Conservation (phyloP, 1,284 basidiomycete genomes). For the Tausonia pullulans region DNA sequence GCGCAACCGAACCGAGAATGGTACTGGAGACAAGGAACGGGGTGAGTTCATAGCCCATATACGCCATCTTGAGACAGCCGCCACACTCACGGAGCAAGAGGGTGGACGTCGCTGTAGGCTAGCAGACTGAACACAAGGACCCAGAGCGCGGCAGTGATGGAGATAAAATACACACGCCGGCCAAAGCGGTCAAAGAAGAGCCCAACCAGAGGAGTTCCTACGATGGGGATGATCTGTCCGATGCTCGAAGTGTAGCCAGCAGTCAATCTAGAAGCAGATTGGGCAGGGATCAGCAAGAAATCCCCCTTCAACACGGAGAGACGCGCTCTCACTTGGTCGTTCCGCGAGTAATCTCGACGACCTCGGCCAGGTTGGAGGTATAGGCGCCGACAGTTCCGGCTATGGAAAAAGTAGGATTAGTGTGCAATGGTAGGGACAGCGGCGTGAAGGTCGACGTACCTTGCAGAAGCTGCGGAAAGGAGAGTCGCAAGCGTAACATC, state of each 20-base stretch:
- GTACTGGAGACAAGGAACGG: constrained; percentile 17
- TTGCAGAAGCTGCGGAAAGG: background rate
- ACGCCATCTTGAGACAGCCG: too few species aligned
- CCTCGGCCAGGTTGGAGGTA: constrained; percentile 35
- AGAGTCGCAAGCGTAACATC: background rate
- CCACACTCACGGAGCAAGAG: constrained; percentile 25
- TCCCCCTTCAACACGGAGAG: background rate
- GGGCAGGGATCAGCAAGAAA: background rate
- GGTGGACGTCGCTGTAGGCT: constrained; percentile 34
- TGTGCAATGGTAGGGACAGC: background rate
- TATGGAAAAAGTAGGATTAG: constrained; percentile 18
- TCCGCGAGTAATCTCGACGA: constrained; percentile 34
- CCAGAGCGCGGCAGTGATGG: constrained; percentile 27
- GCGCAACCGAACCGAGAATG: constrained; percentile 32
- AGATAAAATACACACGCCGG: constrained; percentile 27
- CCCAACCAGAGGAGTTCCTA: constrained; percentile 34
- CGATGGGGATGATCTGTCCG: constrained; percentile 36
- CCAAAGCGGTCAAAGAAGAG: constrained; percentile 30
- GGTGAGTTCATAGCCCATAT: too few species aligned
- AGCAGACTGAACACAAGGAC: constrained; percentile 35
- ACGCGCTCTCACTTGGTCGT: constrained; percentile 21
- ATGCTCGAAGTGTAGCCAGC: constrained; percentile 37
- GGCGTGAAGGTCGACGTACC: background rate
- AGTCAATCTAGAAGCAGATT: constrained; percentile 10
- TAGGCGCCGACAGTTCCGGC: constrained; percentile 34